Conservation (phyloP, 352 stramenopile species). For the Phytophthora aleatoria region DNA sequence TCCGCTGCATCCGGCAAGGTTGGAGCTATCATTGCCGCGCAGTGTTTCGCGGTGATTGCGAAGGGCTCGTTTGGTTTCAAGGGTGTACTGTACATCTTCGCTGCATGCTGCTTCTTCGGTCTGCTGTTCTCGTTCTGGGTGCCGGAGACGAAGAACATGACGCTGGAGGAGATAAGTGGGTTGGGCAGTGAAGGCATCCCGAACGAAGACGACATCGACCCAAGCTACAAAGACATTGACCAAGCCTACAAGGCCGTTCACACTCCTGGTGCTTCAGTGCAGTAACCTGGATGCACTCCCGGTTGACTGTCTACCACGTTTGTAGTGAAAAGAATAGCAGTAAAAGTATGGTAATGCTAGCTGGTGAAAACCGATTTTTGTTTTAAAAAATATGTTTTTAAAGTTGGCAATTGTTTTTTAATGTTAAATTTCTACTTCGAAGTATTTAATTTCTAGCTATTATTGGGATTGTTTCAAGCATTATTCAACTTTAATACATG, state of each 20-base stretch:
- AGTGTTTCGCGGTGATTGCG: conserved; percentile 52
- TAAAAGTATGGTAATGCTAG: no score
- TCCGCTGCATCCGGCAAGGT: conserved; percentile 76
- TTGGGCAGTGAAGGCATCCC: conserved; percentile 11
- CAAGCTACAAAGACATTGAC: conserved; percentile 20
- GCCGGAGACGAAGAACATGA: conserved; percentile 56
- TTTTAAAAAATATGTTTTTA: no score
- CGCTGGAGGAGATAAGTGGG: conserved; percentile 50
- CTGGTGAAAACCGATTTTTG: no score
- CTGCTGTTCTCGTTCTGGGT: conserved; percentile 58
- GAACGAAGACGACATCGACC: conserved; percentile 12
- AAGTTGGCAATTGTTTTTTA: no score
- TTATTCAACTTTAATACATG: no score
- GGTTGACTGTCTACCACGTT: no score
- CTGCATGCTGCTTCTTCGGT: conserved; percentile 50
- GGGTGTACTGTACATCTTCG: conserved; percentile 53
- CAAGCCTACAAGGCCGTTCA: conserved; percentile 14
- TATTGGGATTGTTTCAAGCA: no score
- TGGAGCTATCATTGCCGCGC: conserved; percentile 60
- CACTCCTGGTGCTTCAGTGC: conserved; percentile 10
- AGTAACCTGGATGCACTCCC: conserved; percentile 2
- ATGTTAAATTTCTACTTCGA: no score
- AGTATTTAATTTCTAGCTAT: no score
- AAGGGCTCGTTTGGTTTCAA: conserved; percentile 51
- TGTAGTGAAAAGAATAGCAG: no score